Base-by-base conservation (phyloP, 163 green algal species). In the Scenedesmus sp. region DNA sequence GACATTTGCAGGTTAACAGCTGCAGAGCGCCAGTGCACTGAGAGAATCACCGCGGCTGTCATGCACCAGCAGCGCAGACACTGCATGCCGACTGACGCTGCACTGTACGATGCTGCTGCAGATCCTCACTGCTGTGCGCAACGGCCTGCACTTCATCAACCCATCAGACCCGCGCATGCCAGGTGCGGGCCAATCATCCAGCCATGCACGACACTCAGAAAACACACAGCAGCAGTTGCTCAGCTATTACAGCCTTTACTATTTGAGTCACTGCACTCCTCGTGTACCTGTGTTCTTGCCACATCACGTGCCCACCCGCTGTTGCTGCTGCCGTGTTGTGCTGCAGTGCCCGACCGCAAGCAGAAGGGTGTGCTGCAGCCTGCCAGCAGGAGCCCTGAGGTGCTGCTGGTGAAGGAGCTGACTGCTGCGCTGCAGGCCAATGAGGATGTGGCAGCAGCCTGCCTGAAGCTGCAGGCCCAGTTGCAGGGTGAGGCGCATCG, bases 81-180 rank as follows among this genome's bases (percentile, higher is more conserved):
- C 34, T 46, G 34, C 34, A 46, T 46, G 34, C 56, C 26, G 20
- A 82, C 73, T 82, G n/a, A 84, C 26, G 34, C 5, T 7, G 46
- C 52, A 18, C 13, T 57, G 46, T 20, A 5, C 10, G 34, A 62
- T 15, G 10, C 46, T 55, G 57, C 62, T 79, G 74, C 57, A 86
- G 62, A 23, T 87, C 6, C 26, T 92, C 0, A 88, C 84, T 34
- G 82, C 81, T 60, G 9, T 95, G 34, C 92, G 93, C 4, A 23
- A 6, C 56, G 74, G 60, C 10, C 89, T 95, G 55, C 92, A 86
- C 23, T 91, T 94, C 46, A 77, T 90, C 16, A 86, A 79, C n/a
- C 86, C 88, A 2, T 60, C 8, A 16, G 93, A 95, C 87, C 93
- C 93, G 54, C 92, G 93, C 10, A 66, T 93, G 66, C 74, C 88